phyloP scores from a whole-genome alignment of 2,329 filamentous ascomycete genomes.

The Aspergillus sp. region DNA sequence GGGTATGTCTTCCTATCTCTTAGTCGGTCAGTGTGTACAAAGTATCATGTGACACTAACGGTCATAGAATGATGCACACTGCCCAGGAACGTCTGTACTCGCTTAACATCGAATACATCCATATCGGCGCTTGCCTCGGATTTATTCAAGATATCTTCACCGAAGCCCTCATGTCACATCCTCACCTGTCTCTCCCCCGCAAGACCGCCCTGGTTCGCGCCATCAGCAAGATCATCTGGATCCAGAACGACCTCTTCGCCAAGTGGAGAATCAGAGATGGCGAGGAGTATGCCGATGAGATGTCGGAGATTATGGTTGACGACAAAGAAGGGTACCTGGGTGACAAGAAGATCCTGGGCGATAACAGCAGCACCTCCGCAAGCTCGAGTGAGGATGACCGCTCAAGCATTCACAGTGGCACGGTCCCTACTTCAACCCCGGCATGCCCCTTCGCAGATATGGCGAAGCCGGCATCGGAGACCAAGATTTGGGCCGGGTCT shows the following conservation, averaged over 20 bases:
- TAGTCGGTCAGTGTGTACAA: not conserved
- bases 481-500: slow-evolving; percentile 33
- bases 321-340: slow-evolving; percentile 67
- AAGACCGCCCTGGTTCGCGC: slow-evolving; percentile 76
- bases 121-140: slow-evolving; percentile 70
- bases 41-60: not conserved
- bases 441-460: slow-evolving; percentile 37
- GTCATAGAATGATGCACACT: slow-evolving; percentile 72
- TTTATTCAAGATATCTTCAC: slow-evolving; percentile 78
- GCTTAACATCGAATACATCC: slow-evolving; percentile 77
- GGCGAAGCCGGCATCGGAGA: slow-evolving; percentile 26
- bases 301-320: slow-evolving; percentile 45
- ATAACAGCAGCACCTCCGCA: slow-evolving; percentile 24
- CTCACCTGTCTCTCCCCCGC: slow-evolving; percentile 64
- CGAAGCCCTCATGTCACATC: slow-evolving; percentile 73
- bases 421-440: slow-evolving; percentile 20
- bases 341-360: slow-evolving; percentile 58
- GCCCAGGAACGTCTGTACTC: slow-evolving; percentile 71
- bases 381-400: slow-evolving; percentile 35
- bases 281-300: slow-evolving; percentile 57
- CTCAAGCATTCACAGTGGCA: slow-evolving; percentile 29
- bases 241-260: slow-evolving; percentile 84
- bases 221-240: slow-evolving; percentile 80
- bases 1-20: slow-evolving; percentile 53
- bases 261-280: slow-evolving; percentile 76